These are phyloP conservation scores for Cercospora sp. DNA, from an alignment of 2,329 filamentous ascomycete species.

Conservation along the genomic window DNA sequence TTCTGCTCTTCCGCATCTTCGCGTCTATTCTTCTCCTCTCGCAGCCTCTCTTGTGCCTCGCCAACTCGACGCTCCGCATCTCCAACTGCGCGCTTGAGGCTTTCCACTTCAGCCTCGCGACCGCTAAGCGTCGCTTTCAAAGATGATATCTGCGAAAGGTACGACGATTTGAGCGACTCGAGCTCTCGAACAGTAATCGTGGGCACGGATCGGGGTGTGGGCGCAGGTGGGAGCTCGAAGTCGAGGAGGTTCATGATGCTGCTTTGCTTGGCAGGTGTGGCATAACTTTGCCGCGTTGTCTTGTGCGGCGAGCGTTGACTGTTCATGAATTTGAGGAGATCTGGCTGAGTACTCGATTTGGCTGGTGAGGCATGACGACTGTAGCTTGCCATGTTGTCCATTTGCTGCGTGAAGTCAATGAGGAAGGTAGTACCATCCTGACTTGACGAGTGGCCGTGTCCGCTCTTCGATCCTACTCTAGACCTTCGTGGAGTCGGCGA, in stretches of 20 bases:
- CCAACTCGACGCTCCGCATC: constrained; percentile 92
- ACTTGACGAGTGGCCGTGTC: constrained; percentile 45
- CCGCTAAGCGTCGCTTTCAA: constrained; percentile 88
- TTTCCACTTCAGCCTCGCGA: constrained; percentile 87
- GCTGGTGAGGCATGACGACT: constrained; percentile 55
- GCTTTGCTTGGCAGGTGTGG: constrained; percentile 48
- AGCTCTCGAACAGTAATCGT: constrained; percentile 89
- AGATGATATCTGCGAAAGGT: constrained; percentile 91
- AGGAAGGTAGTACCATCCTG: constrained; percentile 72
- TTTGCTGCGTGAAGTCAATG: constrained; percentile 83
- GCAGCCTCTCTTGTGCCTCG: constrained; percentile 77
- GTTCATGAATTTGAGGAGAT: constrained; percentile 47
- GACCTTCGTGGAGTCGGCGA: constrained; percentile 56
- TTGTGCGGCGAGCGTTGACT: constrained; percentile 46
- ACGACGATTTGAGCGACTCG: constrained; percentile 86
- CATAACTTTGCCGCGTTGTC: constrained; percentile 36
- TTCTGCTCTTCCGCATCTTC: constrained; percentile 75
- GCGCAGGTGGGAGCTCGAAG: constrained; percentile 90
- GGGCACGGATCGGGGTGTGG: constrained; percentile 87
- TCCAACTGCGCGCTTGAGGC: constrained; percentile 79
- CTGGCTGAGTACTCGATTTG: constrained; percentile 51
- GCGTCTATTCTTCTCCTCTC: constrained; percentile 70
- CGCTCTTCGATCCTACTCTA: constrained; percentile 38
- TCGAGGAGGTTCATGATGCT: constrained; percentile 72
- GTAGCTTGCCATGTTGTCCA: constrained; percentile 55